phyloP scores from a whole-genome alignment of 2,329 filamentous ascomycete genomes.

The Tolypocladium sp. region DNA sequence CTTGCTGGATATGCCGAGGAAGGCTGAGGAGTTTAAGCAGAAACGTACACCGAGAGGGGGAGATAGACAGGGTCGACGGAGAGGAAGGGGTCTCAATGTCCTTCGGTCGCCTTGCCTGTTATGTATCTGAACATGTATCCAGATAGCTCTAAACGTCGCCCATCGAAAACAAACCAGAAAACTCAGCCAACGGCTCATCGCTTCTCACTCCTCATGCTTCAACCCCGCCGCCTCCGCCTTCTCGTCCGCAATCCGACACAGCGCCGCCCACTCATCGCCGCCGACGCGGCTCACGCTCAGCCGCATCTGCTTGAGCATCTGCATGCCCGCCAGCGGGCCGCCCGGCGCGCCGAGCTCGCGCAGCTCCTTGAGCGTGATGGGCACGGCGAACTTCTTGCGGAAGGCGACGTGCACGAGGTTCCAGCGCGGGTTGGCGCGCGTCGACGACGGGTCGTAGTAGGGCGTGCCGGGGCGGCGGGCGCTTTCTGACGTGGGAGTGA shows the following conservation, averaged over 20 bases:
- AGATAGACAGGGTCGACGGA: too few relatives aligned
- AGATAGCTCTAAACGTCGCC: neutral
- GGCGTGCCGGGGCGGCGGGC: slow-evolving; percentile 33
- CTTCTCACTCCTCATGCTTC: slow-evolving; percentile 19
- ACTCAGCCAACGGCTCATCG: too few relatives aligned
- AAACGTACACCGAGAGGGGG: too few relatives aligned
- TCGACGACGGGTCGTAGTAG: slow-evolving; percentile 77
- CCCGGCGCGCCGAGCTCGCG: slow-evolving; percentile 50
- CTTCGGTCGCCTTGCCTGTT: neutral
- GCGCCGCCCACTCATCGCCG: slow-evolving; percentile 53
- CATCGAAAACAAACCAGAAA: neutral
- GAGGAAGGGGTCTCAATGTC: neutral
- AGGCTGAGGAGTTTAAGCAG: too few relatives aligned
- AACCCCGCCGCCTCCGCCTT: slow-evolving; percentile 29
- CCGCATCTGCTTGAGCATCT: slow-evolving; percentile 73
- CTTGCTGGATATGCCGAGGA: too few relatives aligned
- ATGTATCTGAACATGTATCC: neutral
- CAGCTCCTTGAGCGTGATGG: slow-evolving; percentile 63
- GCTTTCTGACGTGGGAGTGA: slow-evolving; percentile 14
- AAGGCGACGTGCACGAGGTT: slow-evolving; percentile 84
- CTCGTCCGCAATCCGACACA: slow-evolving; percentile 42
- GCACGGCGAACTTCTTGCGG: slow-evolving; percentile 66
- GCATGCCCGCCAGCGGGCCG: slow-evolving; percentile 61
- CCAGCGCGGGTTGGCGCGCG: slow-evolving; percentile 52
- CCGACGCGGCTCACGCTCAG: slow-evolving; percentile 70